Percentiles rank a stretch among this genome's conserved stretches.
Evolutionary conservation across 192 early-diverging fungal species (phyloP).

Genomic region (Piromyces finnis): DNA sequence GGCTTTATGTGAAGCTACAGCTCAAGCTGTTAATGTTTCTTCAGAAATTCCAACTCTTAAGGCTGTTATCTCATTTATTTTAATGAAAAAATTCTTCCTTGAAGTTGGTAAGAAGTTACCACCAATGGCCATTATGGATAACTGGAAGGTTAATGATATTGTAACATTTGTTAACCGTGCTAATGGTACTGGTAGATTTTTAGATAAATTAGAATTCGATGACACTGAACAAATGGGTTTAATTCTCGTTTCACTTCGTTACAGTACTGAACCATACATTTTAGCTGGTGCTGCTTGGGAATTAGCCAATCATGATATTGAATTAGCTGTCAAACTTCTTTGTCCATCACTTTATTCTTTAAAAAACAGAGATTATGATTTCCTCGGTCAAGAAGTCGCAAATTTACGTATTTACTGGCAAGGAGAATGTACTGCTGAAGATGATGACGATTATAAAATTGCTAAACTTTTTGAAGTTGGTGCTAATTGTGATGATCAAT

Average conservation of each 20-base stretch:
- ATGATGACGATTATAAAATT: background rate
- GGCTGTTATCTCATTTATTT: background rate
- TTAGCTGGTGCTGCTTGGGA: background rate
- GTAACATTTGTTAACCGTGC: background rate
- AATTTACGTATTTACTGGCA: background rate
- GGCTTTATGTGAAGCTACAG: background rate
- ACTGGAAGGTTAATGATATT: background rate
- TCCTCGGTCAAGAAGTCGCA: background rate
- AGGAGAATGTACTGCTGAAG: background rate
- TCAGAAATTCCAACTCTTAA: background rate
- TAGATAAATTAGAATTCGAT: background rate
- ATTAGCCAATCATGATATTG: background rate
- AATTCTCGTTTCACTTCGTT: background rate
- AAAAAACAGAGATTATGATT: background rate
- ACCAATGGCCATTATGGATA: background rate
- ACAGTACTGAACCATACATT: background rate
- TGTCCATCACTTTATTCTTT: background rate
- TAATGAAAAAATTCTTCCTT: background rate
- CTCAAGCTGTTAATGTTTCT: background rate
- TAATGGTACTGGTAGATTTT: background rate
- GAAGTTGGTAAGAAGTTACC: background rate
- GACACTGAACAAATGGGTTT: background rate
- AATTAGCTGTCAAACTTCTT: background rate
- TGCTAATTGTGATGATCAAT: background rate
- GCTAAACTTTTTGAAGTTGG: background rate